Evolutionary conservation across 805 yeast genomes (phyloP).

Genomic region (Ogataea kodamae): DNA sequence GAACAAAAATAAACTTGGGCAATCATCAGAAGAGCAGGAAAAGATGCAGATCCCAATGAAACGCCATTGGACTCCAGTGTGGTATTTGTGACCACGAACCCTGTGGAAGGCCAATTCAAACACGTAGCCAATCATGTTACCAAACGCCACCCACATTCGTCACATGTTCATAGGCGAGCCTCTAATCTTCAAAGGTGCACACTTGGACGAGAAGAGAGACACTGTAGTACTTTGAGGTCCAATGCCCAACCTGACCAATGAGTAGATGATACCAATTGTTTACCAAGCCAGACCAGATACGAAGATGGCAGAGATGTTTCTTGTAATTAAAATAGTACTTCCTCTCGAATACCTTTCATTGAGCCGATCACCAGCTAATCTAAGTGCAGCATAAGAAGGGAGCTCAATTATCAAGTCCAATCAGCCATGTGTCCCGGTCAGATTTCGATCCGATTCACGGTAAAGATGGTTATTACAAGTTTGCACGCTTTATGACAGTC

Average conservation of each 20-base stretch:
- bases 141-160: constrained; percentile 74
- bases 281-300: constrained; percentile 66
- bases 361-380: constrained; percentile 57
- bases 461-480: constrained; percentile 53
- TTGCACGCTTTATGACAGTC: constrained; percentile 71
- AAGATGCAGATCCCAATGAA: constrained; percentile 64
- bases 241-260: constrained; percentile 64
- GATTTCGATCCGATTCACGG: constrained; percentile 50
- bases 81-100: constrained; percentile 44
- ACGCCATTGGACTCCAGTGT: constrained; percentile 62
- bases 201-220: constrained; percentile 67
- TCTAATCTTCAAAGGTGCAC: constrained; percentile 58
- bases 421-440: constrained; percentile 50
- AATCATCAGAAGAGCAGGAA: constrained; percentile 61
- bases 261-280: constrained; percentile 67
- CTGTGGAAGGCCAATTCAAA: constrained; percentile 59
- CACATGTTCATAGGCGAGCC: constrained; percentile 71
- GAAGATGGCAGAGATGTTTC: constrained; percentile 57
- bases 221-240: constrained; percentile 73
- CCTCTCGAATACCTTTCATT: constrained; percentile 60
- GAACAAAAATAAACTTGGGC: constrained; percentile 65
- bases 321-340: constrained; percentile 63
- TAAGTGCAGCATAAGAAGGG: constrained; percentile 65
- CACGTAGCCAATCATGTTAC: constrained; percentile 69
- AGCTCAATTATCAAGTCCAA: constrained; percentile 65